Conservation (phyloP, 1,139 yeast species). For the Saccharomyces uvarum region DNA sequence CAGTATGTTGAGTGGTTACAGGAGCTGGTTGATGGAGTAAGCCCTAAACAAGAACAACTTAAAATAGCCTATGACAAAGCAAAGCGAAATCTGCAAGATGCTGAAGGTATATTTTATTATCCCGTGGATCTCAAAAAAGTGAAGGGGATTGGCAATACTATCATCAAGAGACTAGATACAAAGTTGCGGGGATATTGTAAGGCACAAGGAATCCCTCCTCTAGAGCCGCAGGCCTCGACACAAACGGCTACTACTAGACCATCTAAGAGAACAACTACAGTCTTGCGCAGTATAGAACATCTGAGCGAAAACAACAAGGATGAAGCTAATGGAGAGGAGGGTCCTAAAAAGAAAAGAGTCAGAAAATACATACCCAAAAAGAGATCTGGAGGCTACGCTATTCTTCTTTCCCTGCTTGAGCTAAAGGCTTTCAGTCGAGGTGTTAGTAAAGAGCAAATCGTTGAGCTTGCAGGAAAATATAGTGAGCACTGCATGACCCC, state of each 20-base stretch:
- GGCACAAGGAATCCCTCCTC: constrained; percentile 11
- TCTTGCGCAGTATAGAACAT: constrained; percentile 8
- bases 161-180: constrained; percentile 22
- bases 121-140: constrained; percentile 27
- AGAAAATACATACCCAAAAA: constrained; percentile 64
- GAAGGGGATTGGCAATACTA: constrained; percentile 30
- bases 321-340: constrained; percentile 7
- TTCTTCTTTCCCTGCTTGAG: constrained; percentile 55
- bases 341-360: constrained; percentile 27
- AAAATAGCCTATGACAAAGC: constrained; percentile 26
- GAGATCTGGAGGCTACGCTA: constrained; percentile 83
- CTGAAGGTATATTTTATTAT: constrained; percentile 16
- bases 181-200: constrained; percentile 19
- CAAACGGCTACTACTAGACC: background rate
- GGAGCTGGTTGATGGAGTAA: constrained; percentile 19
- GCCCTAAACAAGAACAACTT: constrained; percentile 26
- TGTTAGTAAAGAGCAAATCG: constrained; percentile 53
- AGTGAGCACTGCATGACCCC: constrained; percentile 60
- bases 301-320: constrained; percentile 2
- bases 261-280: constrained; percentile 14
- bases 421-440: constrained; percentile 46
- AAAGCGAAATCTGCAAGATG: constrained; percentile 16
- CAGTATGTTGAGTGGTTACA: constrained; percentile 26
- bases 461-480: constrained; percentile 48
- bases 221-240: background rate